Evolutionary conservation across 306 rosid species (phyloP).

Genomic region (Cucurbita moschata): DNA sequence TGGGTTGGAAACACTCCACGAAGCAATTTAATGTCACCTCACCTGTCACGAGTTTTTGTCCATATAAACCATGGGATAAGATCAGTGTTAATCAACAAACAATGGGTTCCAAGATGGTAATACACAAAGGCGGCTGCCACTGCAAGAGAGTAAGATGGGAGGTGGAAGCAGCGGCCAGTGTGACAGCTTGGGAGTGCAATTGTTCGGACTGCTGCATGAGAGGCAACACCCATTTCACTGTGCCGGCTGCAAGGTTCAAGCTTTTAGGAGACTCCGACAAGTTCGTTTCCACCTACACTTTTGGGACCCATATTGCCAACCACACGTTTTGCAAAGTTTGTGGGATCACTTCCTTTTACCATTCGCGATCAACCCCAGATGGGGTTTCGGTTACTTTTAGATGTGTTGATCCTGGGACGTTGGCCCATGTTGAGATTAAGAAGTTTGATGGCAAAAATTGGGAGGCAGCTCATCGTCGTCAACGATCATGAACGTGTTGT

Average conservation of each 20-base stretch:
- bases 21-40: too few relatives aligned
- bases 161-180: conserved; percentile 36
- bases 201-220: conserved; percentile 82
- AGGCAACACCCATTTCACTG: conserved; percentile 40
- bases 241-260: conserved; percentile 40
- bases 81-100: neutral
- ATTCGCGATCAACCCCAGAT: conserved; percentile 79
- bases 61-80: too few relatives aligned
- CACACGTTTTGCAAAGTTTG: conserved; percentile 73
- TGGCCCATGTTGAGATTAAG: conserved; percentile 33
- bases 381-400: conserved; percentile 51
- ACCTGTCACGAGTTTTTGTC: too few relatives aligned
- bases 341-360: conserved; percentile 74
- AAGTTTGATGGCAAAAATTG: conserved; percentile 54
- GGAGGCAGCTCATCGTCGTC: conserved; percentile 18
- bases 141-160: conserved; percentile 73
- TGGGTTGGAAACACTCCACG: too few relatives aligned
- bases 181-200: conserved; percentile 65
- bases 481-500: too few relatives aligned
- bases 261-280: conserved; percentile 42
- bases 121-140: conserved; percentile 78
- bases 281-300: conserved; percentile 55
- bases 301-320: conserved; percentile 65
- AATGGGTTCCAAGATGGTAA: conserved; percentile 42
- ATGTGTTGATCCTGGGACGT: conserved; percentile 75